A percentile compares a stretch with the other conserved stretches of the same genome.
Evolutionary conservation across 345 rosid species (phyloP).

Genomic region (Boechera divaricarpa): DNA sequence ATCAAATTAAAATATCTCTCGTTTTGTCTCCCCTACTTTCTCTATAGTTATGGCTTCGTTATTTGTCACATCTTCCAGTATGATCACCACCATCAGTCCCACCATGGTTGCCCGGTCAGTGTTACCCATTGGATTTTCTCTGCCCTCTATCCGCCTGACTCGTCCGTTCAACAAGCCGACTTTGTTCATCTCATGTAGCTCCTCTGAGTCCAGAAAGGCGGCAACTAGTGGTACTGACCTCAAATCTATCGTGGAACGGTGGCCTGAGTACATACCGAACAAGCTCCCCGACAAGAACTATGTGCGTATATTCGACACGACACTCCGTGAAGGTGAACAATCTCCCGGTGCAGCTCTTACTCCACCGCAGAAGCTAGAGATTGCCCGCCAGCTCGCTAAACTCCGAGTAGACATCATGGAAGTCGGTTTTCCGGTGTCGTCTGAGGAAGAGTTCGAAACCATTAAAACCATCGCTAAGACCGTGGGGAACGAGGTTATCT

Average conservation of each 20-base stretch:
- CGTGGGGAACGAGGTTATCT: slow-evolving; percentile 67
- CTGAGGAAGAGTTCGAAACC: slow-evolving; percentile 80
- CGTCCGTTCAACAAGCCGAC: slow-evolving; percentile 28
- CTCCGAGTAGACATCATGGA: slow-evolving; percentile 93
- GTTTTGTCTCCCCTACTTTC: background rate
- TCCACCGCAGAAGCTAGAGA: slow-evolving; percentile 79
- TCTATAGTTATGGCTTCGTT: slow-evolving; percentile 30
- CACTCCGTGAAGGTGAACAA: slow-evolving; percentile 98
- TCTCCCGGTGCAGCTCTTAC: slow-evolving; percentile 93
- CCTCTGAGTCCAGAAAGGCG: slow-evolving; percentile 32
- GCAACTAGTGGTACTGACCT: slow-evolving; percentile 13
- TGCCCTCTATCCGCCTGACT: slow-evolving; percentile 14
- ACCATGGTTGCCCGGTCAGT: slow-evolving; percentile 10
- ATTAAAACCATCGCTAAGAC: slow-evolving; percentile 72
- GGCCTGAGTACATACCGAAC: slow-evolving; percentile 69
- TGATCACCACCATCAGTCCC: slow-evolving; percentile 21
- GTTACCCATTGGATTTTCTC: slow-evolving; percentile 15
- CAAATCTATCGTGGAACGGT: slow-evolving; percentile 35
- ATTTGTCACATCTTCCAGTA: slow-evolving; percentile 15
- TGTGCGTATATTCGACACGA: slow-evolving; percentile 90
- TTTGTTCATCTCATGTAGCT: slow-evolving; percentile 28
- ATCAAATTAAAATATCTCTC: background rate
- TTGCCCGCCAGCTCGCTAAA: slow-evolving; percentile 79
- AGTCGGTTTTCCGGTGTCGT: slow-evolving; percentile 86
- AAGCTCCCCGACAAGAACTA: slow-evolving; percentile 68